A percentile compares a stretch with the other conserved stretches of the same genome.
These are phyloP conservation scores for Saccharomycodes ludwigii DNA, from an alignment of 805 yeast species.

Conservation along the genomic window DNA sequence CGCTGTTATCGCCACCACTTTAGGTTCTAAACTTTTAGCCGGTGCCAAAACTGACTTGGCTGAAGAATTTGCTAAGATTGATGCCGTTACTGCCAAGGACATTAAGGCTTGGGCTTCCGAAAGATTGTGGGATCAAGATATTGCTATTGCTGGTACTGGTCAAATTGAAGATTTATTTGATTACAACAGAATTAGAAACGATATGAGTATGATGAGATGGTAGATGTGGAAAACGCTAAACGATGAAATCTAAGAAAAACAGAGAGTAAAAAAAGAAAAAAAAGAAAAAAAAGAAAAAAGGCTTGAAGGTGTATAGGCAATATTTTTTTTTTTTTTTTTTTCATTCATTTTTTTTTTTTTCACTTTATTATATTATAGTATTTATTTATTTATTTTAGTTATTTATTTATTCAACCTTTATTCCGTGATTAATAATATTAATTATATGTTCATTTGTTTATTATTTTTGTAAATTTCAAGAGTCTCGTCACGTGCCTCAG, in stretches of 20 bases:
- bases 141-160: conserved; percentile 76
- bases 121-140: conserved; percentile 73
- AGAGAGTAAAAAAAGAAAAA: neutral
- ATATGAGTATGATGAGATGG: conserved; percentile 85
- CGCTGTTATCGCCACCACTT: conserved; percentile 38
- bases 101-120: conserved; percentile 64
- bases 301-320: neutral
- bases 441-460: no score
- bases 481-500: no score
- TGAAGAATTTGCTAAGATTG: conserved; percentile 51
- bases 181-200: conserved; percentile 78
- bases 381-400: neutral
- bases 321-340: neutral
- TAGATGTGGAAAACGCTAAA: conserved; percentile 16
- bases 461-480: no score
- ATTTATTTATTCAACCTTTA: conserved; percentile 1
- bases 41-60: conserved; percentile 52
- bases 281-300: neutral
- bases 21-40: conserved; percentile 49
- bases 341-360: neutral
- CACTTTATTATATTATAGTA: neutral
- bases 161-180: conserved; percentile 77
- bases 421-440: no score
- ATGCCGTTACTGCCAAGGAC: conserved; percentile 46
- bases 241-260: no score